Evolutionary conservation across 805 yeast species (phyloP).

Genomic region (Wickerhamiella slavikovae): DNA sequence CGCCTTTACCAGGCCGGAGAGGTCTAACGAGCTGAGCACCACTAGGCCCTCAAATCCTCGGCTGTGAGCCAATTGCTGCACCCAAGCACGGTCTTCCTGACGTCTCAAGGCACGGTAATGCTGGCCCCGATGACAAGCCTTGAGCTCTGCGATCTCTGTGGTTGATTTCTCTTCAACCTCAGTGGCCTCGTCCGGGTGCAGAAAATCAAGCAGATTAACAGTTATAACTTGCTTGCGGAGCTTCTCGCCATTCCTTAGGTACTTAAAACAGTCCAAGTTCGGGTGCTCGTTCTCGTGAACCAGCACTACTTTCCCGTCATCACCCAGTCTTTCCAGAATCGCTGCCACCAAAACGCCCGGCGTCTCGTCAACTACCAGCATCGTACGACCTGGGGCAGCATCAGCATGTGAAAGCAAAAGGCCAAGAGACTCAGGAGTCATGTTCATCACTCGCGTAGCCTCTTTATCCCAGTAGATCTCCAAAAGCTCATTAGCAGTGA

Average conservation of each 20-base stretch:
- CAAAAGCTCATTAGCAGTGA: constrained; percentile 50
- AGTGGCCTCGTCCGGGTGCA: constrained; percentile 50
- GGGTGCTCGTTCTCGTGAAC: constrained; percentile 90
- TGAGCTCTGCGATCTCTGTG: constrained; percentile 34
- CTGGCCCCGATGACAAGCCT: constrained; percentile 39
- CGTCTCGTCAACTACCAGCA: constrained; percentile 81
- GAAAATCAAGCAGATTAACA: constrained; percentile 57
- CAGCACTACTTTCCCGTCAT: constrained; percentile 45
- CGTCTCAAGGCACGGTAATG: constrained; percentile 46
- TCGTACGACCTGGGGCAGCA: constrained; percentile 74
- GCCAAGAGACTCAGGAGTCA: constrained; percentile 73
- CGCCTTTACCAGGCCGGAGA: constrained; percentile 40
- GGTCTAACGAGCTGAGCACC: constrained; percentile 50
- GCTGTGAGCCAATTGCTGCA: constrained; percentile 23
- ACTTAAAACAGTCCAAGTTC: constrained; percentile 48
- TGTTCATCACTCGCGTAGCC: constrained; percentile 45
- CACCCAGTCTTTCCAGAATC: constrained; percentile 73
- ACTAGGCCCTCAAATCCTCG: constrained; percentile 58
- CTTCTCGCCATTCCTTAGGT: constrained; percentile 35
- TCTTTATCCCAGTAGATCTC: constrained; percentile 66
- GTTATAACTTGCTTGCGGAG: constrained; percentile 35
- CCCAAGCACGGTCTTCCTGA: constrained; percentile 21
- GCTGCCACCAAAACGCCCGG: constrained; percentile 78
- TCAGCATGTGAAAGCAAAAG: constrained; percentile 59
- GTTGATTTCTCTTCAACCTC: constrained; percentile 24